Conservation (phyloP, 2,329 filamentous ascomycete genomes). For the Fusarium transvaalense region DNA sequence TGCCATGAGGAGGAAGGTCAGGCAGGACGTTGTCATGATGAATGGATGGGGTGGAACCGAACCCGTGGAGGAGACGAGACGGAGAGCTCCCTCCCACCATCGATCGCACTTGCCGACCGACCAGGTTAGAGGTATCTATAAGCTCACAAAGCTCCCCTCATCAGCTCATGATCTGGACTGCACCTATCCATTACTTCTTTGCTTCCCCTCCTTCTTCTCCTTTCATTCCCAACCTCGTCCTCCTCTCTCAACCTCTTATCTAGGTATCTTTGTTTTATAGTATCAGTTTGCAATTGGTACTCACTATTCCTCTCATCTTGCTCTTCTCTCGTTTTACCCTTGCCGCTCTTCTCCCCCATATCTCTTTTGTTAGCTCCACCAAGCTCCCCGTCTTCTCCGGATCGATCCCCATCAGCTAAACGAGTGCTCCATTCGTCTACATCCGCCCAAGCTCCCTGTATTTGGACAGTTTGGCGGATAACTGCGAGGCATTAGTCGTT, state of each 20-base stretch:
- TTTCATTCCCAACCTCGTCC: not conserved
- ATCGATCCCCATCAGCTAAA: conserved; percentile 37
- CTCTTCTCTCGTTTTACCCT: conserved; percentile 15
- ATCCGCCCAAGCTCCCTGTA: not conserved
- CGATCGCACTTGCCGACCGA: conserved; percentile 1
- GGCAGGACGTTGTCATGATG: conserved; percentile 38
- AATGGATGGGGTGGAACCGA: conserved; percentile 11
- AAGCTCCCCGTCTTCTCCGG: conserved; percentile 27
- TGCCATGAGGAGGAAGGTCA: conserved; percentile 4
- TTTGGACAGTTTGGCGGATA: not conserved
- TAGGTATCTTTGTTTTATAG: conserved; percentile 14
- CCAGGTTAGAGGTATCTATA: not conserved
- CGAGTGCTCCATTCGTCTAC: conserved; percentile 13
- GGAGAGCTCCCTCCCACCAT: conserved; percentile 29
- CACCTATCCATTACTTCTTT: conserved; percentile 9
- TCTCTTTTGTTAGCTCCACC: conserved; percentile 38
- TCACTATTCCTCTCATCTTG: conserved; percentile 4
- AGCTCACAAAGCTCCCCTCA: conserved; percentile 26
- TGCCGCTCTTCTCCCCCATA: conserved; percentile 16
- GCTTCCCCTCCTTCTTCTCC: not conserved
- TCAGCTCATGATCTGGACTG: conserved; percentile 10
- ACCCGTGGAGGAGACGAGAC: conserved; percentile 15
- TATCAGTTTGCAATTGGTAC: conserved; percentile 34
- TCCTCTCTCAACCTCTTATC: conserved; percentile 6
- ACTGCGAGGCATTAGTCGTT: not conserved